These are phyloP conservation scores for Guillardia theta DNA, from an alignment of 78 protist species.

Conservation along the genomic window DNA sequence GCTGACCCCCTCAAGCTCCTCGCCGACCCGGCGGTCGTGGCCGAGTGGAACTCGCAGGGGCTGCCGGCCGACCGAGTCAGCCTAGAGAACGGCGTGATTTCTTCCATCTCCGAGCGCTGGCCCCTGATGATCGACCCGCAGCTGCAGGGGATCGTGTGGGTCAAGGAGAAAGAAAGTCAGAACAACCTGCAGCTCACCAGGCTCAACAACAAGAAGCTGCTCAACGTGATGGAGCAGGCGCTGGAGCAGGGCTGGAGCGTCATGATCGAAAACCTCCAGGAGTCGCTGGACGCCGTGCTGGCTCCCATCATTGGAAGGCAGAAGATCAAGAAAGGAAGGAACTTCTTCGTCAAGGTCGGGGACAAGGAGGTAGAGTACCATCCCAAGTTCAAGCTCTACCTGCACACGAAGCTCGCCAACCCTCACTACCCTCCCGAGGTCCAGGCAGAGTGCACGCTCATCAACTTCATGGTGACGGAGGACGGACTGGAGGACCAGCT, in stretches of 20 bases:
- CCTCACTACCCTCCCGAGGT: slow-evolving; percentile 72
- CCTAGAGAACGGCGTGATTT: slow-evolving; percentile 83
- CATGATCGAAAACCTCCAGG: slow-evolving; percentile 65
- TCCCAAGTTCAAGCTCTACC: slow-evolving; percentile 51
- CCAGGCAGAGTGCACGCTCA: slow-evolving; percentile 51
- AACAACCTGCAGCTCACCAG: slow-evolving; percentile 49
- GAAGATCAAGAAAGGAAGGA: slow-evolving; percentile 51
- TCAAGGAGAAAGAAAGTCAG: slow-evolving; percentile 45
- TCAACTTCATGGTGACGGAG: slow-evolving; percentile 73
- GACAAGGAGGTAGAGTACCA: slow-evolving; percentile 63
- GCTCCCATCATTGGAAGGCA: slow-evolving; percentile 64
- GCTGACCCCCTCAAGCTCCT: slow-evolving; percentile 43
- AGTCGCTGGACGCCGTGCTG: slow-evolving; percentile 64
- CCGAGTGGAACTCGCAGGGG: slow-evolving; percentile 80
- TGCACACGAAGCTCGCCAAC: slow-evolving; percentile 66
- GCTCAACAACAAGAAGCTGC: slow-evolving; percentile 21
- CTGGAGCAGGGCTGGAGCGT: slow-evolving; percentile 57
- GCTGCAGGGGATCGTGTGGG: slow-evolving; percentile 77
- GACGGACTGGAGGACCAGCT: slow-evolving; percentile 74
- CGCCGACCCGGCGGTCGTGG: slow-evolving; percentile 66
- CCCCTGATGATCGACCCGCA: slow-evolving; percentile 93
- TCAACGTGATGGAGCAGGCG: slow-evolving; percentile 52
- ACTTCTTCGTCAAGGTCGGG: slow-evolving; percentile 50
- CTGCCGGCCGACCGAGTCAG: slow-evolving; percentile 87
- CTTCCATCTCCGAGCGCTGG: slow-evolving; percentile 71